These are phyloP conservation scores for Phialophora chinensis DNA, from an alignment of 2,329 filamentous ascomycete species.

Conservation along the genomic window DNA sequence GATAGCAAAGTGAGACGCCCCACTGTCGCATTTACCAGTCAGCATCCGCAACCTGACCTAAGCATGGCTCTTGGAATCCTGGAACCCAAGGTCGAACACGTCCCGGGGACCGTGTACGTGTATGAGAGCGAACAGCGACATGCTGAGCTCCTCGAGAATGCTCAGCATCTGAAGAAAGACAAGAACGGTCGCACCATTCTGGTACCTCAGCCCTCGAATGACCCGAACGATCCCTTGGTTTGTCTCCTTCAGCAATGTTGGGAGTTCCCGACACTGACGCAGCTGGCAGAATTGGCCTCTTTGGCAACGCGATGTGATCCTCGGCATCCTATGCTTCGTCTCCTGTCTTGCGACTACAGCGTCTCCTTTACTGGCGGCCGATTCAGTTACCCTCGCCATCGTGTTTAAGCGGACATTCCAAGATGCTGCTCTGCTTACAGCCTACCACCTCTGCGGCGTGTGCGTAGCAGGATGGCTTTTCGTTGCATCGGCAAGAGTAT, in stretches of 20 bases:
- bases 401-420: conserved; percentile 71
- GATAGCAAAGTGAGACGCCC: not conserved
- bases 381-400: conserved; percentile 77
- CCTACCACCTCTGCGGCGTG: conserved; percentile 84
- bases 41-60: conserved; percentile 7
- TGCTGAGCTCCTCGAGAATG: conserved; percentile 35
- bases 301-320: conserved; percentile 82
- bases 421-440: conserved; percentile 80
- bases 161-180: conserved; percentile 72
- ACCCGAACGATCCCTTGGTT: conserved; percentile 86
- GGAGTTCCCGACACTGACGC: conserved; percentile 26
- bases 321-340: conserved; percentile 76
- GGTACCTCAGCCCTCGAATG: conserved; percentile 87
- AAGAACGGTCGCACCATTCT: conserved; percentile 76
- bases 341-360: conserved; percentile 84
- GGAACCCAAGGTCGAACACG: conserved; percentile 36
- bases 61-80: conserved; percentile 39
- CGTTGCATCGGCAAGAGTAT: conserved; percentile 85
- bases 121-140: conserved; percentile 36
- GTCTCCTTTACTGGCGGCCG: conserved; percentile 84
- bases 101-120: conserved; percentile 40
- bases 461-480: conserved; percentile 82
- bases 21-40: not conserved
- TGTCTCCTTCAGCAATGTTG: conserved; percentile 44
- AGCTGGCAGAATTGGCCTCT: conserved; percentile 75